phyloP scores from a whole-genome alignment of 2,329 filamentous ascomycete genomes.

The Verticillium alfalfae region DNA sequence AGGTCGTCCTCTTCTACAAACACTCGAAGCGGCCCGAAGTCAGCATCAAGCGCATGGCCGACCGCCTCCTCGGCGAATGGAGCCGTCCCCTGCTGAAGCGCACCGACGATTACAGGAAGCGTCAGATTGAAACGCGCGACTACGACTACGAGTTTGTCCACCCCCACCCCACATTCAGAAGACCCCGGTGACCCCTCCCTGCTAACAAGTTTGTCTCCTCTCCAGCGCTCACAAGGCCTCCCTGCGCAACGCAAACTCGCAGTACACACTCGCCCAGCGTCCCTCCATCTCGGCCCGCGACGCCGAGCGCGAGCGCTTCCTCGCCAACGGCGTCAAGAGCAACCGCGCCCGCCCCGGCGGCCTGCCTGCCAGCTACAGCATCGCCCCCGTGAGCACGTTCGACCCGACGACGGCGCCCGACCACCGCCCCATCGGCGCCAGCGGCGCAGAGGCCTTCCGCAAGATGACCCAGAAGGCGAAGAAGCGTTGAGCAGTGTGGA shows the following conservation, averaged over 20 bases:
- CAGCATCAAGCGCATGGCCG: slow-evolving; percentile 87
- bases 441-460: slow-evolving; percentile 59
- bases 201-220: background rate
- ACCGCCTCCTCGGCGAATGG: slow-evolving; percentile 91
- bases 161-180: background rate
- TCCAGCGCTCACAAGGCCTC: slow-evolving; percentile 47
- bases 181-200: background rate
- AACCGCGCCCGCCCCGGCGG: slow-evolving; percentile 54
- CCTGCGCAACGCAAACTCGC: slow-evolving; percentile 42
- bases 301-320: slow-evolving; percentile 50
- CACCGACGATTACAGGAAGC: slow-evolving; percentile 91
- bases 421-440: slow-evolving; percentile 56
- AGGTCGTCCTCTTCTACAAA: slow-evolving; percentile 95
- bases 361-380: slow-evolving; percentile 51
- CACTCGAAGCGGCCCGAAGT: slow-evolving; percentile 87
- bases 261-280: slow-evolving; percentile 45
- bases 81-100: slow-evolving; percentile 89
- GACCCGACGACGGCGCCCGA: slow-evolving; percentile 45
- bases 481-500: slow-evolving; percentile 25
- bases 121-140: slow-evolving; percentile 58
- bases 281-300: slow-evolving; percentile 38
- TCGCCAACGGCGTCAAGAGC: slow-evolving; percentile 47
- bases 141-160: slow-evolving; percentile 56
- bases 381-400: slow-evolving; percentile 58
- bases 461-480: slow-evolving; percentile 62